A percentile compares a stretch with the other conserved stretches of the same genome.
Evolutionary conservation across 345 rosid genomes (phyloP).

Genomic region (Salix brachista): DNA sequence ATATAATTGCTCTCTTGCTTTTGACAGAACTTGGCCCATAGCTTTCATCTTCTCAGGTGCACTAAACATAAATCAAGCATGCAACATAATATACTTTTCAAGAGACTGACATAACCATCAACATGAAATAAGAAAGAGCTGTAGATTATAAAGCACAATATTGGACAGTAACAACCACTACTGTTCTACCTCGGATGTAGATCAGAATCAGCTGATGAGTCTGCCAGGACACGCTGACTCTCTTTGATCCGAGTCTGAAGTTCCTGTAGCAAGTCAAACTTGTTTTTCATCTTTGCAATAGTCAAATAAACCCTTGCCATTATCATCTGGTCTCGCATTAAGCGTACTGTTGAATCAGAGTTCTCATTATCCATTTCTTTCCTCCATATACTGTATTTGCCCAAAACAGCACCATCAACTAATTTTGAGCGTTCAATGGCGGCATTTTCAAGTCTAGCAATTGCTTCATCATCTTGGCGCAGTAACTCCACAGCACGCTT

Average conservation of each 20-base stretch:
- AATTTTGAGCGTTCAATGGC: conserved; percentile 92
- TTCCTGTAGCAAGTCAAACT: conserved; percentile 59
- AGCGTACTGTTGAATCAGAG: conserved; percentile 75
- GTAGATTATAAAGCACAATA: conserved; percentile 1
- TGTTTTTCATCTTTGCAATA: conserved; percentile 77
- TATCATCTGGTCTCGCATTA: conserved; percentile 92
- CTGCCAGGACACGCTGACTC: conserved; percentile 76
- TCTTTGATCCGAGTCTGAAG: conserved; percentile 78
- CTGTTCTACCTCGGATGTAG: conserved; percentile 60
- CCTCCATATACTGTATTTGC: conserved; percentile 95
- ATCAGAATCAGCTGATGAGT: conserved; percentile 75
- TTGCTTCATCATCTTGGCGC: conserved; percentile 63
- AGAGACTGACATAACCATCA: conserved; percentile 12
- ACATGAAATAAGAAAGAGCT: not conserved
- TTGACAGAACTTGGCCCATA: conserved; percentile 83
- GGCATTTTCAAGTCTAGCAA: conserved; percentile 81
- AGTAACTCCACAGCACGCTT: conserved; percentile 70
- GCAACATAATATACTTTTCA: conserved; percentile 1
- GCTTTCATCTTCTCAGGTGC: conserved; percentile 77
- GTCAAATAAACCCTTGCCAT: conserved; percentile 87
- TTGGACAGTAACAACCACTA: conserved; percentile 1
- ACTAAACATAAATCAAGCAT: conserved; percentile 34
- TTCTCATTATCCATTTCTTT: conserved; percentile 87
- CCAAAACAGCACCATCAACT: conserved; percentile 91
- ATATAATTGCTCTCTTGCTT: conserved; percentile 74